Base-by-base conservation (phyloP, 495 filamentous ascomycete genomes). In the Penicillium subrubescens region DNA sequence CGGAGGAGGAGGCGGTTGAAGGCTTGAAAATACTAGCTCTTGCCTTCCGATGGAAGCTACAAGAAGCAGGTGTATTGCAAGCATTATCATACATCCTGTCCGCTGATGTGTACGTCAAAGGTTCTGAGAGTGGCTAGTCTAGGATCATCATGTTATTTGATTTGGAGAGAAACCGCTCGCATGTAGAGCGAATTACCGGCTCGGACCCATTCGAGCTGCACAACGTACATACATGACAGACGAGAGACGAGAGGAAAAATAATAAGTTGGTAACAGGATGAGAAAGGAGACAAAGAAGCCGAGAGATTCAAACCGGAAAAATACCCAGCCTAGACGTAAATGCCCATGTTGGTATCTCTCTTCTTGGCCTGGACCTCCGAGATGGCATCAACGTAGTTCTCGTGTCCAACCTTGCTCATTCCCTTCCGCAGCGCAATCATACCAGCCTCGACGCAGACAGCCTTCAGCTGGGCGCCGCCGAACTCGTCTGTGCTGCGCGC, bases 331-430 rank as follows among this genome's bases (percentile, higher is more conserved):
- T 77, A 84, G 60, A 83, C 82, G 64, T 83, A 83, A 67, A 85
- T 84, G 59, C 82, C 83, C 75, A 86, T 82, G 61, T 82, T 82
- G 53, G 88, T 86, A 84, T 94, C 91, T 85, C 94, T 96, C 92
- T 97, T 97, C 91, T 97, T 98, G 54, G 92, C 89, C 77, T 97
- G 92, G 68, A 99, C 95, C 76, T 99, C 95, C 23, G 92, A 84
- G 73, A 99, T 98, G 57, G 95, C 95, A 86, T 99, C 95, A 27
- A 99, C 95, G 76, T 98, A 99, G 80, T 99, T 93, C 83, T 99
- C 95, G 70, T 99, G 95, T 61, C 89, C 89, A 67, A 99, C 92
- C 86, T 97, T 97, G 76, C 86, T 91, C 84, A 92, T 90, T 34
- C 95, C 95, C 78, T 89, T 91, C 60, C 95, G 86, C 67, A 99